Percentiles rank a stretch among this genome's conserved stretches.
These are phyloP conservation scores for Schoenoplectus tabernaemontani DNA, from an alignment of 202 grass and related monocot genomes.

Conservation along the genomic window DNA sequence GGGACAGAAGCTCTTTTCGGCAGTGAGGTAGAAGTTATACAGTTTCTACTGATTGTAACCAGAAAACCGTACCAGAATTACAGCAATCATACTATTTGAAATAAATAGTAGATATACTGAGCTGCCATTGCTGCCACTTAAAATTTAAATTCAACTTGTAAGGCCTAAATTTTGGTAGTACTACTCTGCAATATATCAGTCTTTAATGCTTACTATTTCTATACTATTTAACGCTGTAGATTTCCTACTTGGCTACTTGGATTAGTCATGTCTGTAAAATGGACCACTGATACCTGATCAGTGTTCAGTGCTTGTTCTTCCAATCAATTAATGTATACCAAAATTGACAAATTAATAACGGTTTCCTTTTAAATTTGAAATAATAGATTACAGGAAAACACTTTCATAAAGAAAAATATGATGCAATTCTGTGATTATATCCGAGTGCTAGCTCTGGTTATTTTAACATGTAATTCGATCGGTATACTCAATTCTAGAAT, in stretches of 20 bases:
- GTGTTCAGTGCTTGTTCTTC: not conserved
- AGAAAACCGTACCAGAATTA: constrained; percentile 9
- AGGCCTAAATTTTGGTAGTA: constrained; percentile 1
- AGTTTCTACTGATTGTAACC: not conserved
- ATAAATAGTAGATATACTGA: not conserved
- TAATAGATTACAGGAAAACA: too few species aligned
- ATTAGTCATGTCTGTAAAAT: constrained; percentile 2
- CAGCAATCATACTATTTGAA: not conserved
- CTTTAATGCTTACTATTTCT: constrained; percentile 19
- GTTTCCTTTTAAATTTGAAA: too few species aligned
- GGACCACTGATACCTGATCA: constrained; percentile 17
- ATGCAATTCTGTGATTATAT: too few species aligned
- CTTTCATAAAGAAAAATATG: too few species aligned
- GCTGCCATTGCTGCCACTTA: constrained; percentile 4
- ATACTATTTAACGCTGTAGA: constrained; percentile 11
- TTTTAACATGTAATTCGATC: too few species aligned
- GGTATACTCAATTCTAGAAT: too few species aligned
- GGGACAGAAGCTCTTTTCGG: constrained; percentile 2
- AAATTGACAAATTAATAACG: too few species aligned
- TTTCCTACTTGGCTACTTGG: not conserved
- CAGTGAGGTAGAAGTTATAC: not conserved
- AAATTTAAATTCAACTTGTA: constrained; percentile 1
- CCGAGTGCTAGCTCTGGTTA: too few species aligned
- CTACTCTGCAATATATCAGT: not conserved
- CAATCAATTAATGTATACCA: too few species aligned